phyloP scores from a whole-genome alignment of 1,284 basidiomycete genomes.

The Leccinum pachyderme region DNA sequence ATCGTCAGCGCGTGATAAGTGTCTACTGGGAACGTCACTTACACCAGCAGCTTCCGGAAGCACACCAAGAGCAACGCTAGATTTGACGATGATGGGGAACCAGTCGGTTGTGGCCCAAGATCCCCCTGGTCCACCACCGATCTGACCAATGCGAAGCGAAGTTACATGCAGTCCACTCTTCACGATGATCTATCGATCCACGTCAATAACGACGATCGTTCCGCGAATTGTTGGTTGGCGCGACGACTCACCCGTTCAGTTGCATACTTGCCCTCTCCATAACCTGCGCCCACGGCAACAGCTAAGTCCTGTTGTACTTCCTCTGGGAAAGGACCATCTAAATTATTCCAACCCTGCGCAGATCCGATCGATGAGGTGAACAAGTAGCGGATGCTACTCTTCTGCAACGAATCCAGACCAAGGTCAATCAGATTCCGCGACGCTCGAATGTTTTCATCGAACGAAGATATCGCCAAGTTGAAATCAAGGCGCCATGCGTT shows the following conservation, averaged over 20 bases:
- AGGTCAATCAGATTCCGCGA: constrained; percentile 39
- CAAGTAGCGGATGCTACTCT: constrained; percentile 22
- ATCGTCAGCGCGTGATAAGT: background rate
- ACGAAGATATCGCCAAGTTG: constrained; percentile 38
- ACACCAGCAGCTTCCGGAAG: constrained; percentile 24
- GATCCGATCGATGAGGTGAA: constrained; percentile 34
- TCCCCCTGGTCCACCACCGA: constrained; percentile 24
- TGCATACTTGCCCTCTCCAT: constrained; percentile 35
- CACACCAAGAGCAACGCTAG: constrained; percentile 21
- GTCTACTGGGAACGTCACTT: constrained; percentile 1
- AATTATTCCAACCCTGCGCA: constrained; percentile 23
- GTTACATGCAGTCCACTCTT: constrained; percentile 9
- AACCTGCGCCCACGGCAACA: constrained; percentile 25
- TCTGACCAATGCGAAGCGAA: constrained; percentile 32
- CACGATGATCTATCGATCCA: background rate
- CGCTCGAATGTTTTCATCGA: constrained; percentile 37
- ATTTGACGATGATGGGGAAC: constrained; percentile 33
- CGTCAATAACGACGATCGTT: background rate
- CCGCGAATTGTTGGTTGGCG: constrained; percentile 1
- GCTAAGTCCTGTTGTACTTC: constrained; percentile 17
- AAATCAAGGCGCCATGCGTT: constrained; percentile 46
- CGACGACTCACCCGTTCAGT: constrained; percentile 30
- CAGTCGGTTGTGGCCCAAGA: constrained; percentile 3
- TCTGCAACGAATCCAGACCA: constrained; percentile 15
- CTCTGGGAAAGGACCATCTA: constrained; percentile 29